Evolutionary conservation across 2,329 filamentous ascomycete species (phyloP).

Genomic region (Arthrobotrys pseudoclavata): DNA sequence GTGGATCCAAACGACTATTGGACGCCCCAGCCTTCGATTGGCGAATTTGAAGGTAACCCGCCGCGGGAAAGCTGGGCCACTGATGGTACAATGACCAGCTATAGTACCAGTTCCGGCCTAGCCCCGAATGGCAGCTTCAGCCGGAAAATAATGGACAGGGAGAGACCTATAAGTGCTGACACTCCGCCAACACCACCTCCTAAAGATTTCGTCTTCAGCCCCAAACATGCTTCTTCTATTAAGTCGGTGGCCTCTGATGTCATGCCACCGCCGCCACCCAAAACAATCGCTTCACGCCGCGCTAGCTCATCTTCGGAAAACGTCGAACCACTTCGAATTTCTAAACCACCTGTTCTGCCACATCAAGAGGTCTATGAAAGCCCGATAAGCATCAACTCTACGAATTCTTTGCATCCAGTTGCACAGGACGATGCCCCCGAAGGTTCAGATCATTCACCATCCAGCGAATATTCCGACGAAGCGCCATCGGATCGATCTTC

Average conservation of each 20-base stretch:
- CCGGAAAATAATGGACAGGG: slow-evolving; percentile 58
- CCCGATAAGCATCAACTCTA: slow-evolving; percentile 49
- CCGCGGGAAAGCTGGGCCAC: slow-evolving; percentile 57
- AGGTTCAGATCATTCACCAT: slow-evolving; percentile 62
- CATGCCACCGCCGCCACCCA: slow-evolving; percentile 53
- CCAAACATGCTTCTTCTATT: slow-evolving; percentile 57
- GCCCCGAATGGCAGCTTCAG: slow-evolving; percentile 56
- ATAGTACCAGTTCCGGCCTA: slow-evolving; percentile 54
- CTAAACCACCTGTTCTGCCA: slow-evolving; percentile 38
- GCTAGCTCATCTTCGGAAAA: slow-evolving; percentile 49
- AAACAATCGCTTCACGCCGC: slow-evolving; percentile 50
- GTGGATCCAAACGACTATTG: slow-evolving; percentile 59
- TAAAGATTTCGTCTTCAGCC: slow-evolving; percentile 55
- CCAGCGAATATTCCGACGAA: slow-evolving; percentile 63
- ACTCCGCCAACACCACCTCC: slow-evolving; percentile 55
- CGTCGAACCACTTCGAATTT: slow-evolving; percentile 52
- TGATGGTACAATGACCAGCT: slow-evolving; percentile 56
- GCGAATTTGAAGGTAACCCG: slow-evolving; percentile 50
- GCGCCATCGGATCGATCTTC: slow-evolving; percentile 56
- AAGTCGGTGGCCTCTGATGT: slow-evolving; percentile 54
- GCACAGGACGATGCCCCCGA: slow-evolving; percentile 51
- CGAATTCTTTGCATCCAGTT: slow-evolving; percentile 32
- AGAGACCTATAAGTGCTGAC: slow-evolving; percentile 44
- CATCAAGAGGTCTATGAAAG: slow-evolving; percentile 49
- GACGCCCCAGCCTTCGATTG: slow-evolving; percentile 56